Conservation (phyloP, 140 eudicot species). For the Oenanthe javanica region DNA sequence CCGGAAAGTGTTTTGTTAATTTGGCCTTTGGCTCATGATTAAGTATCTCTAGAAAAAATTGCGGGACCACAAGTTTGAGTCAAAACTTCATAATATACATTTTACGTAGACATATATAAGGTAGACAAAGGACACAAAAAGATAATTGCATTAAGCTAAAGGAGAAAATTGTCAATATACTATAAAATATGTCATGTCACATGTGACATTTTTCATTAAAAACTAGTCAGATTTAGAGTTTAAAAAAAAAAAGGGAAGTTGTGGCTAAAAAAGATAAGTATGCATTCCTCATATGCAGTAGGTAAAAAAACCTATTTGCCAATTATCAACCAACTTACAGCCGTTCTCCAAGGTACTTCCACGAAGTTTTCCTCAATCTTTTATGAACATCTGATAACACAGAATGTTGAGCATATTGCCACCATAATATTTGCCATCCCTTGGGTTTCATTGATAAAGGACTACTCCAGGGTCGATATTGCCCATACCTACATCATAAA, state of each 20-base stretch:
- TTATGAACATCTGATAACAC: slow-evolving; percentile 81
- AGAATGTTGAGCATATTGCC: slow-evolving; percentile 91
- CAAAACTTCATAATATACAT: neutral
- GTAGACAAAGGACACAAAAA: neutral
- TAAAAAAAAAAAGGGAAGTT: neutral
- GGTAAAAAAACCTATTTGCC: neutral
- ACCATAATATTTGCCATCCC: slow-evolving; percentile 92
- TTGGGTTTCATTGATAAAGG: slow-evolving; percentile 48
- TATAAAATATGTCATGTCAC: neutral
- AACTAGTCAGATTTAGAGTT: neutral
- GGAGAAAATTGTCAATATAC: neutral
- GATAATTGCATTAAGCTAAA: neutral
- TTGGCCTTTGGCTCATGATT: neutral
- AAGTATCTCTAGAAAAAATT: neutral
- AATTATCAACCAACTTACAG: slow-evolving; percentile 49
- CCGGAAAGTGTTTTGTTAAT: neutral
- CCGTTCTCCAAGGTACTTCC: slow-evolving; percentile 83
- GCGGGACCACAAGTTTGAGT: neutral
- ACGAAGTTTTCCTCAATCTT: slow-evolving; percentile 71
- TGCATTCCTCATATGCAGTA: neutral
- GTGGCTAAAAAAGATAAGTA: neutral
- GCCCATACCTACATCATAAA: slow-evolving; percentile 69
- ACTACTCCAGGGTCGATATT: slow-evolving; percentile 81
- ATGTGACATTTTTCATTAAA: neutral
- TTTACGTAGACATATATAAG: neutral